Conservation (phyloP, 768 basidiomycete genomes). For the Lenzites betulinus region DNA sequence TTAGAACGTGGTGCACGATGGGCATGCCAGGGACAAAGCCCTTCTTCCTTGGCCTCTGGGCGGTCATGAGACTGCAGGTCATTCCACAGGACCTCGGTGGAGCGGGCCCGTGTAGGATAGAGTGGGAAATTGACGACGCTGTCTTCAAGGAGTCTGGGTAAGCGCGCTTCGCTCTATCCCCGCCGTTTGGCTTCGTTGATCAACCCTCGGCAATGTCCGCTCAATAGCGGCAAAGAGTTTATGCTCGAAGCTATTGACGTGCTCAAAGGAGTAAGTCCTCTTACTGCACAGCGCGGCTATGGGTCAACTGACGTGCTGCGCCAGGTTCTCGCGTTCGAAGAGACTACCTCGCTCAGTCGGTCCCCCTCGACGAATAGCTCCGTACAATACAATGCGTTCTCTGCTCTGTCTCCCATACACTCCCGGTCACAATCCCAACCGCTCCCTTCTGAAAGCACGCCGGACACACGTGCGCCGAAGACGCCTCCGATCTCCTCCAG, state of each 20-base stretch:
- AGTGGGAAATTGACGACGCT: constrained; percentile 94
- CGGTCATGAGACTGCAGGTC: constrained; percentile 76
- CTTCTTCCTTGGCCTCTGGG: constrained; percentile 80
- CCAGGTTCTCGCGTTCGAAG: constrained; percentile 75
- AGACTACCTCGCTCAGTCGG: constrained; percentile 41
- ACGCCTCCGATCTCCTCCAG: constrained; percentile 43
- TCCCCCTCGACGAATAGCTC: constrained; percentile 29
- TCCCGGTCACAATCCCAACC: constrained; percentile 60
- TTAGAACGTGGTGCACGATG: constrained; percentile 81
- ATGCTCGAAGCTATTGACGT: constrained; percentile 90
- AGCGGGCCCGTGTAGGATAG: constrained; percentile 67
- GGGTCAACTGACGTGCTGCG: constrained; percentile 15
- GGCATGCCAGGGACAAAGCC: constrained; percentile 90
- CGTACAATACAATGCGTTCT: constrained; percentile 36
- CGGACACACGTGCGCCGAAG: constrained; percentile 34
- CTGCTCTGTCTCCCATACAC: constrained; percentile 45
- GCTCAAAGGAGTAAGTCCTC: constrained; percentile 78
- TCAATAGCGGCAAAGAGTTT: constrained; percentile 83
- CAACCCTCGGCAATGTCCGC: constrained; percentile 25
- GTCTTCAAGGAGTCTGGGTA: constrained; percentile 94
- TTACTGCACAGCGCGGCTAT: constrained; percentile 17
- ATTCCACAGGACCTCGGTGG: constrained; percentile 82
- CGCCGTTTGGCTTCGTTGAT: constrained; percentile 21
- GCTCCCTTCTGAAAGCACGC: constrained; percentile 38
- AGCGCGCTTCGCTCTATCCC: constrained; percentile 38